Evolutionary conservation across 2,329 filamentous ascomycete species (phyloP).

Genomic region (Fusarium pseudonygamai): DNA sequence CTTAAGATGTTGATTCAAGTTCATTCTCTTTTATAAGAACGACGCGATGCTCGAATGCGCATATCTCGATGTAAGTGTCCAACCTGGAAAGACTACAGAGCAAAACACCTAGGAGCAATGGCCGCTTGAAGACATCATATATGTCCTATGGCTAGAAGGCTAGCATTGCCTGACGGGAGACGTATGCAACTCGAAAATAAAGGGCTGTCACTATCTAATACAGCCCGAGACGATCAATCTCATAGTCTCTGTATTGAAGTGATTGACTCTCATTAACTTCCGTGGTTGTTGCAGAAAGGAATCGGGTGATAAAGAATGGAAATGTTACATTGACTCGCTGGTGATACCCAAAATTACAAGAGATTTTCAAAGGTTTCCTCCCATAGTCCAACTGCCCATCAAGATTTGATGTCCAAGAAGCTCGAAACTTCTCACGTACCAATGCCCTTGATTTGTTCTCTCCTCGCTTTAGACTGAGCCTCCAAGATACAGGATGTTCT

Average conservation of each 20-base stretch:
- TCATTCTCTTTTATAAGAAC: background rate
- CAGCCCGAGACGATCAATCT: background rate
- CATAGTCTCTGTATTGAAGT: background rate
- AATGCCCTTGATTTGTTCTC: background rate
- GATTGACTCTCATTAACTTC: background rate
- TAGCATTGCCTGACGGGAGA: background rate
- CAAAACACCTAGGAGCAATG: background rate
- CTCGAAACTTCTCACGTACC: background rate
- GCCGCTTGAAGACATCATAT: background rate
- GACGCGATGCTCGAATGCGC: background rate
- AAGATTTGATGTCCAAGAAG: background rate
- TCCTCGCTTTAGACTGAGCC: constrained; percentile 53
- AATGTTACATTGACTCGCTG: background rate
- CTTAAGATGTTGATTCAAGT: background rate
- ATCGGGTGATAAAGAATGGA: background rate
- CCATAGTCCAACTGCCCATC: background rate
- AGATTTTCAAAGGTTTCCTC: background rate
- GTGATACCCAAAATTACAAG: background rate
- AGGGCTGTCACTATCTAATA: background rate
- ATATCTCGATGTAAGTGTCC: background rate
- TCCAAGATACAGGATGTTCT: constrained; percentile 66
- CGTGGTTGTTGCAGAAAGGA: background rate
- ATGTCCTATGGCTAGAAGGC: background rate
- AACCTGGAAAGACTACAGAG: too few species aligned
- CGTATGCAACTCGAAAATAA: background rate